Evolutionary conservation across 768 basidiomycete genomes (phyloP), one percentile per base, ranked within the genome.

Genomic region (Panus rudis): DNA sequence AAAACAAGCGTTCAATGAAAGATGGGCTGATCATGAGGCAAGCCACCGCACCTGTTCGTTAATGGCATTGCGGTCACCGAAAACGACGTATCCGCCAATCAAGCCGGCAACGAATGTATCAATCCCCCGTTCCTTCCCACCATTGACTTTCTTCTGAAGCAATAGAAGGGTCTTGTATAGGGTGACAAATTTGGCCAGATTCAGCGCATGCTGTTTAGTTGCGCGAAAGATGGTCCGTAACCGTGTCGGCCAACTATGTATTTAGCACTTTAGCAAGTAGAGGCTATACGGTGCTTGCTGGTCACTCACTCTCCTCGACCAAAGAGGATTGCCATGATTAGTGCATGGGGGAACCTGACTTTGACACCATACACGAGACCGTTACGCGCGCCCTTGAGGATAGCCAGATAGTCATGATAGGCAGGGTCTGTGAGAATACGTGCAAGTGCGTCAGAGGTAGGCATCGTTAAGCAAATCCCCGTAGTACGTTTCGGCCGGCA

Each of bases 281-380:
- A 5, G 27, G 14, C 7, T 28, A 13, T 22, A 25, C n/a, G 11
- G 12, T 20, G 4, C 22, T 24, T 24, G 2, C 11, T 35, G 7
- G 48, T 48, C 21, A 78, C 90, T 62, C 53, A 96, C 91, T 87
- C 78, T 68, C 92, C 92, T 37, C 84, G 76, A 24, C 92, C 91
- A 57, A 97, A 98, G 31, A 98, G 70, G 47, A 96, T 76, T 19
- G 92, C 86, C 93, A 97, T 97, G 39, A 98, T 84, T 22, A 98
- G 69, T 1, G 94, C 94, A 74, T 98, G 94, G 28, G 94, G 94
- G 55, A 94, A 93, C 32, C 92, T 71, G 49, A 94, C 84, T 66
- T 92, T 91, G 53, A 84, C 85, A 27, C 90, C 90, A 53, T 92
- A 92, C 7, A 92, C 85, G 47, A 91, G 76, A 4, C 91, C 91